Conservation (phyloP, 1,139 yeast genomes). For the Spencermartinsiella ligniputridi region DNA sequence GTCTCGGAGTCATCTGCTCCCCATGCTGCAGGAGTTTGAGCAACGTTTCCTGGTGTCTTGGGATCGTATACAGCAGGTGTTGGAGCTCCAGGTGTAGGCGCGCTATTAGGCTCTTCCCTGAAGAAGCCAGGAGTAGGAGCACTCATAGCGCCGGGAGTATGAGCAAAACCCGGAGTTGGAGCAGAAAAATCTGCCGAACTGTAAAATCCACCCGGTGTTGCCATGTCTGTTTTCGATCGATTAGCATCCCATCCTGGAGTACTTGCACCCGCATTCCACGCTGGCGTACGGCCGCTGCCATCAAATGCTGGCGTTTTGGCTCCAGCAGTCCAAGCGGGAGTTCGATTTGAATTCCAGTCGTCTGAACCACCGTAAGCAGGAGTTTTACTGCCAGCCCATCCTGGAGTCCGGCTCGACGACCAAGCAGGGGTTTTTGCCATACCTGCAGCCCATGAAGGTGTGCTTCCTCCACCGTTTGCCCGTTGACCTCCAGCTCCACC, state of each 20-base stretch:
- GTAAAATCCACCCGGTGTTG: slow-evolving; percentile 47
- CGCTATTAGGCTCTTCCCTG: slow-evolving; percentile 37
- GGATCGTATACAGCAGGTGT: slow-evolving; percentile 41
- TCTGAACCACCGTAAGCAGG: slow-evolving; percentile 39
- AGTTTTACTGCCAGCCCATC: slow-evolving; percentile 44
- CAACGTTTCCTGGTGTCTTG: slow-evolving; percentile 39
- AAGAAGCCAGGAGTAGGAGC: slow-evolving; percentile 41
- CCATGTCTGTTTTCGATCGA: slow-evolving; percentile 30
- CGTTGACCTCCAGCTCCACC: slow-evolving; percentile 33
- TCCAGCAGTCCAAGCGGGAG: slow-evolving; percentile 39
- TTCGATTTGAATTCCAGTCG: slow-evolving; percentile 35
- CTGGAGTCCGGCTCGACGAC: slow-evolving; percentile 38
- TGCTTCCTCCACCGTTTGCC: slow-evolving; percentile 43
- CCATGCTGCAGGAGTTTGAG: slow-evolving; percentile 39
- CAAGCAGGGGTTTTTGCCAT: slow-evolving; percentile 42
- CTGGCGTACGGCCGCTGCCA: slow-evolving; percentile 29
- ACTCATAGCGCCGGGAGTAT: slow-evolving; percentile 44
- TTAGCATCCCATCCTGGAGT: slow-evolving; percentile 33
- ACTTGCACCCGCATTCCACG: slow-evolving; percentile 37
- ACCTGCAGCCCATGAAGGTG: slow-evolving; percentile 39
- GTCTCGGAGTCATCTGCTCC: slow-evolving; percentile 34
- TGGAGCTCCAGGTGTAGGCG: slow-evolving; percentile 35
- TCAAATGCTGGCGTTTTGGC: slow-evolving; percentile 34
- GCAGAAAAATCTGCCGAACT: slow-evolving; percentile 21
- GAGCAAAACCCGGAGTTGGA: slow-evolving; percentile 36